These are phyloP conservation scores for Noccaea caerulescens DNA, from an alignment of 345 rosid species.

Conservation along the genomic window DNA sequence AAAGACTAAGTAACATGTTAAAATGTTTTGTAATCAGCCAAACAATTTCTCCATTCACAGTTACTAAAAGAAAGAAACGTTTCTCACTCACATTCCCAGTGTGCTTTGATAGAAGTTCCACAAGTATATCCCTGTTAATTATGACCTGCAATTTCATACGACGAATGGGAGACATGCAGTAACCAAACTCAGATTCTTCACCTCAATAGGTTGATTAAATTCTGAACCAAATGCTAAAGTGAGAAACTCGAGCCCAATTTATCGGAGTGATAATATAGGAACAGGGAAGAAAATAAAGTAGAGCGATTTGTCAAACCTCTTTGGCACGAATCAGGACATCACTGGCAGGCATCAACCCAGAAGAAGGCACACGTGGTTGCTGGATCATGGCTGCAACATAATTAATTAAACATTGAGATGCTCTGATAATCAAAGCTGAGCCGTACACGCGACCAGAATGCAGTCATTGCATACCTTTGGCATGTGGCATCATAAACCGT, in stretches of 20 bases:
- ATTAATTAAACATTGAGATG: constrained; percentile 21
- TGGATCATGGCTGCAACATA: constrained; percentile 75
- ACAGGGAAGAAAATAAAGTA: too few relatives aligned
- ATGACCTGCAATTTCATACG: constrained; percentile 57
- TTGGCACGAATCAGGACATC: constrained; percentile 83
- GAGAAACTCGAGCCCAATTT: not conserved
- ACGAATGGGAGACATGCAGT: constrained; percentile 10
- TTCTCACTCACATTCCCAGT: constrained; percentile 69
- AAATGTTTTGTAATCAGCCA: constrained; percentile 19
- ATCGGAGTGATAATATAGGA: not conserved
- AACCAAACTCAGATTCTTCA: constrained; percentile 15
- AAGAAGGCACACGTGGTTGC: constrained; percentile 83
- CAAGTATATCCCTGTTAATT: constrained; percentile 66
- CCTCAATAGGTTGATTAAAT: not conserved
- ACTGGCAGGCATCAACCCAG: constrained; percentile 85
- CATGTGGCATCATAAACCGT: constrained; percentile 87
- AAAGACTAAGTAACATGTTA: constrained; percentile 52
- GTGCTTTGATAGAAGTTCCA: constrained; percentile 82
- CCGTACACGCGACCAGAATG: not conserved
- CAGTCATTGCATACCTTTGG: constrained; percentile 60
- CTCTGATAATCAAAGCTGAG: constrained; percentile 1
- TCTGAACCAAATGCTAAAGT: constrained; percentile 9
- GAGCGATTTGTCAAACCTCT: constrained; percentile 56
- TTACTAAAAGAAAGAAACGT: constrained; percentile 17
- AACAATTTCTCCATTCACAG: not conserved